These are phyloP conservation scores for Kwoniella shandongensis DNA, from an alignment of 768 basidiomycete genomes.

Conservation along the genomic window DNA sequence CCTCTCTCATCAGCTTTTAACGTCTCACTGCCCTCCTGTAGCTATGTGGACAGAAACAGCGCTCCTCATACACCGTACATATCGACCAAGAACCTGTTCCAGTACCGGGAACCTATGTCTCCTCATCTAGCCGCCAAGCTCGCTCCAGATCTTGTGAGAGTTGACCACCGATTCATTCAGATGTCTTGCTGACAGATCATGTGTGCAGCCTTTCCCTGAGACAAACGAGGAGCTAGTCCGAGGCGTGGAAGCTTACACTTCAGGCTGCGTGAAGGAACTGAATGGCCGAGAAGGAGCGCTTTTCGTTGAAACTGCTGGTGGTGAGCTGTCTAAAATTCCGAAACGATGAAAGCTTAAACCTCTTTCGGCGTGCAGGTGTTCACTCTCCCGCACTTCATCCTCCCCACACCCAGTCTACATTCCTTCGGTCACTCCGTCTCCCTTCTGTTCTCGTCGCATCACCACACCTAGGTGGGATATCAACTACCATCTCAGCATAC, in stretches of 20 bases:
- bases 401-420: conserved; percentile 78
- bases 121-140: conserved; percentile 79
- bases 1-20: background rate
- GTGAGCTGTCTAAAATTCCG: conserved; percentile 58
- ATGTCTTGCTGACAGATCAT: conserved; percentile 1
- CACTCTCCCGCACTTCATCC: conserved; percentile 80
- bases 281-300: conserved; percentile 56
- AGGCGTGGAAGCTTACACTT: conserved; percentile 66
- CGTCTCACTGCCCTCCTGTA: conserved; percentile 49
- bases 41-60: conserved; percentile 64
- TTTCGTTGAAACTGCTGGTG: conserved; percentile 94
- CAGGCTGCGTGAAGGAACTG: conserved; percentile 56
- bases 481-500: conserved; percentile 85
- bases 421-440: conserved; percentile 80
- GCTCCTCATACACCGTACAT: conserved; percentile 52
- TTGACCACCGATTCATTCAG: background rate
- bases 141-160: conserved; percentile 46
- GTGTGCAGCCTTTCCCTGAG: conserved; percentile 57
- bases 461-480: conserved; percentile 87
- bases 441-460: conserved; percentile 87
- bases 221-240: conserved; percentile 67
- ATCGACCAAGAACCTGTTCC: conserved; percentile 71
- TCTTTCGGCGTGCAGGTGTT: conserved; percentile 62
- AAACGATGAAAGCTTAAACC: background rate
- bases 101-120: conserved; percentile 84